Conservation (phyloP, 192 early-diverging fungal species). For the Backusella parvicylindrica region DNA sequence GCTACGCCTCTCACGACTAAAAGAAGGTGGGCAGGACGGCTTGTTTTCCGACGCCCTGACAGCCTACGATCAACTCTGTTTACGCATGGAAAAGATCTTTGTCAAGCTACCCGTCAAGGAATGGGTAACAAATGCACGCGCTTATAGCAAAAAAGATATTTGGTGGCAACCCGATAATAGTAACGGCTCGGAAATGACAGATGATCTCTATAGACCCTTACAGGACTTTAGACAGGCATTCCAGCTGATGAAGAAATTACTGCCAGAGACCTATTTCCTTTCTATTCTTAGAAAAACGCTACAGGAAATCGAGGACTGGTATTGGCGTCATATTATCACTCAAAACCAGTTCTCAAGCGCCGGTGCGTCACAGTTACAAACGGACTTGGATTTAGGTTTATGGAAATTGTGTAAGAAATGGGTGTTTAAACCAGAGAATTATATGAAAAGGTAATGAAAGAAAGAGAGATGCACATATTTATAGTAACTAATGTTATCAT, state of each 20-base stretch:
- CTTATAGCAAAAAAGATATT: conserved; percentile 40
- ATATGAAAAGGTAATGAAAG: conserved; percentile 37
- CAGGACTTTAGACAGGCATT: conserved; percentile 37
- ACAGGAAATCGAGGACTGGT: conserved; percentile 46
- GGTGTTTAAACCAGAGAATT: conserved; percentile 53
- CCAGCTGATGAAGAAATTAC: conserved; percentile 32
- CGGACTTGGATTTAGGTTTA: conserved; percentile 45
- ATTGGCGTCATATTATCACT: conserved; percentile 52
- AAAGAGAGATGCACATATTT: background rate
- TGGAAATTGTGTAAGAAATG: conserved; percentile 38
- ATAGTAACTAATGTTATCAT: background rate
- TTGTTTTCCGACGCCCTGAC: conserved; percentile 6
- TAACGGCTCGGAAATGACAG: conserved; percentile 35
- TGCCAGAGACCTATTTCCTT: conserved; percentile 38
- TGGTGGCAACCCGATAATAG: conserved; percentile 41
- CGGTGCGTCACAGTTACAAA: conserved; percentile 42
- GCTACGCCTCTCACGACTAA: background rate
- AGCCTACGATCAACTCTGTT: conserved; percentile 30
- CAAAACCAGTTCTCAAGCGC: conserved; percentile 50
- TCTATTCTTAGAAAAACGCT: conserved; percentile 36
- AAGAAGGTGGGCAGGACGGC: background rate
- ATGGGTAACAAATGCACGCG: conserved; percentile 37
- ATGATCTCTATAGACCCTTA: conserved; percentile 47
- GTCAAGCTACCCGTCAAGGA: conserved; percentile 43
- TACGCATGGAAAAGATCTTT: conserved; percentile 42